Evolutionary conservation across 2,329 filamentous ascomycete genomes (phyloP), one percentile per base, ranked within the genome.

Genomic region (Xylariaceae sp.): DNA sequence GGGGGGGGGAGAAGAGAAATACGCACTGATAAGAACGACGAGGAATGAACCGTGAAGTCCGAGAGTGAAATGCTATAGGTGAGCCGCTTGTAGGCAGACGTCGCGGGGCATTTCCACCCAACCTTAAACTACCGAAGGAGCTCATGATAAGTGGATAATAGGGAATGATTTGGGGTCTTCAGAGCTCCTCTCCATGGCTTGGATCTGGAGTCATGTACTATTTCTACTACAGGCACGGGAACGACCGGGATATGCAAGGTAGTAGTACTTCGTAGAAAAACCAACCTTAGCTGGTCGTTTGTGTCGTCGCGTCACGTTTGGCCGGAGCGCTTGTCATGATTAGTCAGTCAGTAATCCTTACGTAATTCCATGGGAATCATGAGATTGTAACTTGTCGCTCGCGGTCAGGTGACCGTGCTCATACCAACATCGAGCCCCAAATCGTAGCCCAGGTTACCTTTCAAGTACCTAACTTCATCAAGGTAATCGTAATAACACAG

Each of bases 101-200:
- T 62, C 67, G 70, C 63, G 67, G 62, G 60, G 68, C 71, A 72
- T 70, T 66, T 62, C 70, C 64, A 59, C 68, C 70, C 64, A 65
- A 60, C 61, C 64, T 65, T 35, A 65, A 62, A 61, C 56, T 57
- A 60, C 65, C 64, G 51, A 64, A 58, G 61, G 60, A 60, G 61
- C 58, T 68, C 69, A 72, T 73, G 23, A 30, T 30, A 30, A 30
- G 23, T 62, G 58, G 63, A 61, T 50, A 61, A 58, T 51, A 56
- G 13, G 53, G n/a, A 59, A 61, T 45, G 5, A 30, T 30, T 30
- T 30, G 30, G 23, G 44, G 57, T 9, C 13, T 55, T 61, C 55
- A 62, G 54, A 63, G 58, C 62, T 52, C 53, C 62, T 66, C 69
- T 67, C 71, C 71, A 72, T 72, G 64, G 58, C 66, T 64, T 30